Conservation (phyloP, 2,329 filamentous ascomycete genomes). For the Knoxdaviesia capensis region DNA sequence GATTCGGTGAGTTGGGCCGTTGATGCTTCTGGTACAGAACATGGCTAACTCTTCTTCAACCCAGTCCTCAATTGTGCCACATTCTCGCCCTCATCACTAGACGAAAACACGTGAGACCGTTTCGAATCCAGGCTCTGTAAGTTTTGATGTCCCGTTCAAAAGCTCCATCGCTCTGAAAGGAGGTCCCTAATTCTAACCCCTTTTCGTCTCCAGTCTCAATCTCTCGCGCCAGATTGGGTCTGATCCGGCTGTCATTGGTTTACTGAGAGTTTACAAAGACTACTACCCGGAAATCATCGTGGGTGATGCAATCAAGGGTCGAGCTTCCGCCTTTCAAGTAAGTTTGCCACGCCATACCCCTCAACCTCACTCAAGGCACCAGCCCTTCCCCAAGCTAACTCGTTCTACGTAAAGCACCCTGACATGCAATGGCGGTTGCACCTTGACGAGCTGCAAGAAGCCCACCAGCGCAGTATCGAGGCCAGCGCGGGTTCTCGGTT, state of each 20-base stretch:
- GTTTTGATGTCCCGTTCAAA: constrained; percentile 9
- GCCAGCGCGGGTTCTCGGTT: constrained; percentile 14
- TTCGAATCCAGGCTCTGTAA: constrained; percentile 59
- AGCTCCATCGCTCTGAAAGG: background rate
- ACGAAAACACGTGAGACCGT: constrained; percentile 65
- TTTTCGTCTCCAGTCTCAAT: constrained; percentile 21
- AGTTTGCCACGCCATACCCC: background rate
- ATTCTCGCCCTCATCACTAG: constrained; percentile 60
- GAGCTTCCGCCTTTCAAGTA: constrained; percentile 41
- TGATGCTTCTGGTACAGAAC: background rate
- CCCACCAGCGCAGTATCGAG: constrained; percentile 26
- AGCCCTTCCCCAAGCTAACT: constrained; percentile 5
- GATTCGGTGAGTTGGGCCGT: constrained; percentile 32
- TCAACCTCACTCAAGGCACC: background rate
- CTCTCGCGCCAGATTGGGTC: constrained; percentile 42
- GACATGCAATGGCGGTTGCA: constrained; percentile 54
- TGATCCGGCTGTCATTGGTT: constrained; percentile 52
- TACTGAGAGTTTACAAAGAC: constrained; percentile 71
- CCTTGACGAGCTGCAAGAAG: constrained; percentile 45
- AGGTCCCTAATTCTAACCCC: background rate
- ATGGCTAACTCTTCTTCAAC: constrained; percentile 7
- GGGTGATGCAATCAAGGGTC: constrained; percentile 41
- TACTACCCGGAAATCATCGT: constrained; percentile 82
- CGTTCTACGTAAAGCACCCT: constrained; percentile 35
- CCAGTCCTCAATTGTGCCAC: constrained; percentile 46